Evolutionary conservation across 352 stramenopile species (phyloP), one percentile per base, ranked within the genome.

Genomic region (Chrysophaeum taylorii): DNA sequence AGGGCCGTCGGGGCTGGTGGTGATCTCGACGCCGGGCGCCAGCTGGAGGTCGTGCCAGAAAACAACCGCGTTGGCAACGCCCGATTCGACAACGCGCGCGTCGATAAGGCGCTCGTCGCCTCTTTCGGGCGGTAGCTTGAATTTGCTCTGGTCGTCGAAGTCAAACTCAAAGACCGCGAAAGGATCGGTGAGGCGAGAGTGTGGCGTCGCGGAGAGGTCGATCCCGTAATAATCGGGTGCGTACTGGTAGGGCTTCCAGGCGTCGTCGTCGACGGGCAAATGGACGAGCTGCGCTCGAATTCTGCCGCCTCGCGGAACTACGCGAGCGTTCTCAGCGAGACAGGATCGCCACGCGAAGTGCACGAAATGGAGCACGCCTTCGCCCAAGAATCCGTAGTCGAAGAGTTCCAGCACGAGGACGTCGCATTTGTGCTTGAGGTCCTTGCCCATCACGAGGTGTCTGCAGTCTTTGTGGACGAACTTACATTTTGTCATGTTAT

Each of bases 151-250:
- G 9, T 36, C 9, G 2, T 9, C 27, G 35, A 66, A 66, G 57
- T 66, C 57, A 35, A 66, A 66, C 33, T 42, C 57, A 36, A 66
- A 66, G 31, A 66, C 57, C 18, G 25, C 35, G 57, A 66, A 66
- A 12, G 35, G 5, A 18, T 21, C 57, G 33, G 57, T 38, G 12
- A 66, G 57, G 1, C 35, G 31, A 9, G 1, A 0, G 57, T 66
- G 57, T 36, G 14, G 18, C 33, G 15, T 2, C 31, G 23, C 33
- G 16, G 9, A 2, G 33, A 66, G 57, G 33, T 45, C 33, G 57
- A 66, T 42, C 33, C 33, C 57, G 57, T 66, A 45, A 36, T 66
- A 66, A 36, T 66, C 57, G 12, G 31, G 25, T 36, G 15, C 16
- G 27, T 45, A 66, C 33, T 36, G 57, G 33, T 29, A 45, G 33